Base-by-base conservation (phyloP, 2,329 filamentous ascomycete genomes). In the Neofusicoccum umdonicola region DNA sequence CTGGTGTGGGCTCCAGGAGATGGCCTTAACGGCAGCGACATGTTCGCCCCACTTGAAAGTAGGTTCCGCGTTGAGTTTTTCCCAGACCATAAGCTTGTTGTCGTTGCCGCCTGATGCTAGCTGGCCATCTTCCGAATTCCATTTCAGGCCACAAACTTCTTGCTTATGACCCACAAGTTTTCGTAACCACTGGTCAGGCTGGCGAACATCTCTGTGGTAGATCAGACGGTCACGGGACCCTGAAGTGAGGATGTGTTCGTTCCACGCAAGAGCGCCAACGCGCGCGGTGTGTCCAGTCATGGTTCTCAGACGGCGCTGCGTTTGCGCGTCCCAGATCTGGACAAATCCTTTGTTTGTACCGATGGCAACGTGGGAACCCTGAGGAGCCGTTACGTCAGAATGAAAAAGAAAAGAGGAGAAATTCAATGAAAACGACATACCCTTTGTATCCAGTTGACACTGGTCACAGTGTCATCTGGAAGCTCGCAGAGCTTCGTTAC, bases 31-130 rank as follows among this genome's bases (percentile, higher is more conserved):
- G 8, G 95, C 95, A 12, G 95, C 95, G 41, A 90, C 94, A 76
- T 99, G 95, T 68, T 97, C 93, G 17, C 91, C 90, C 77, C 97
- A 98, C 71, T 96, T 96, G 84, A 91, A 97, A 2, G 96, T 84
- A 1, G 95, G 95, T 7, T 93, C 91, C 70, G 96, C 91, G n/a
- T 89, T 92, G 65, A 97, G 84, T 75, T 96, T 96, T 72, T 99
- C 95, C 95, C 95, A 99, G 27, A 99, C 93, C 86, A 98, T 95
- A 51, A 99, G 84, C 76, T 98, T 98, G 81, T 99, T 99, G 81
- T 99, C 95, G 77, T 99, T 99, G 5, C 95, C 95, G 57, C 95
- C 95, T 63, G 92, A 96, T 12, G 95, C 95, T 31, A 99, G 84
- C 76, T 99, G 95, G 4, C 93, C 91, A 72, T 97, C 94, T 70